A percentile compares a stretch with the other conserved stretches of the same genome.
These are phyloP conservation scores for Anaeromyces robustus DNA, from an alignment of 192 early-diverging fungal species.

Conservation along the genomic window DNA sequence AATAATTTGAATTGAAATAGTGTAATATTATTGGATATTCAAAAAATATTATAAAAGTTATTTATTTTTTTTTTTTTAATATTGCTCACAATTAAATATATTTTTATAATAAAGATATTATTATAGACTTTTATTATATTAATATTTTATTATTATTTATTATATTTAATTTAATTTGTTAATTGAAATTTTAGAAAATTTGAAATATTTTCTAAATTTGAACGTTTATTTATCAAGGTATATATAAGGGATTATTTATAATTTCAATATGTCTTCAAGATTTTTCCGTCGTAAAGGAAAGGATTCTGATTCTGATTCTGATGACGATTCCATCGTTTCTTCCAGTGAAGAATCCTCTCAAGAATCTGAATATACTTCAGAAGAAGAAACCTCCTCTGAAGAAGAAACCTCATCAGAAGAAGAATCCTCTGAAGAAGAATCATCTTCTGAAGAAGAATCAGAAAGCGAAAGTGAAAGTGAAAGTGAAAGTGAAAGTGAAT, in stretches of 20 bases:
- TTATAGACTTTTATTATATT: background rate
- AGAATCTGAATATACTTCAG: conserved; percentile 6
- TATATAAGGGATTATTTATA: background rate
- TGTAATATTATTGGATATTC: background rate
- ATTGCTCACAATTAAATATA: background rate
- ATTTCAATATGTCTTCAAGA: background rate
- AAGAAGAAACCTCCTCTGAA: conserved; percentile 15
- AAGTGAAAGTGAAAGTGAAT: background rate
- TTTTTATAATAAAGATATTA: background rate
- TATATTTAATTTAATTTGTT: background rate
- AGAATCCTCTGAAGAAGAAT: conserved; percentile 7
- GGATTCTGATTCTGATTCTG: conserved; percentile 14
- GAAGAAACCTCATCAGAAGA: conserved; percentile 7
- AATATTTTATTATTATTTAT: background rate
- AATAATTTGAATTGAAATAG: background rate
- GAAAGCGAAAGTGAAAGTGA: conserved; percentile 1
- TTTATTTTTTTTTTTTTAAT: background rate
- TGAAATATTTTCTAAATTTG: background rate
- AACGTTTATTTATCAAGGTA: background rate
- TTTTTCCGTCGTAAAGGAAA: background rate
- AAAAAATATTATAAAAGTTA: background rate
- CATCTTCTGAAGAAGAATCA: no score
- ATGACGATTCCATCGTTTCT: conserved; percentile 17
- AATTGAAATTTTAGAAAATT: background rate
- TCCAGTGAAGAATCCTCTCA: conserved; percentile 9